These are phyloP conservation scores for Lentinula lateritia DNA, from an alignment of 768 basidiomycete species.

Conservation along the genomic window DNA sequence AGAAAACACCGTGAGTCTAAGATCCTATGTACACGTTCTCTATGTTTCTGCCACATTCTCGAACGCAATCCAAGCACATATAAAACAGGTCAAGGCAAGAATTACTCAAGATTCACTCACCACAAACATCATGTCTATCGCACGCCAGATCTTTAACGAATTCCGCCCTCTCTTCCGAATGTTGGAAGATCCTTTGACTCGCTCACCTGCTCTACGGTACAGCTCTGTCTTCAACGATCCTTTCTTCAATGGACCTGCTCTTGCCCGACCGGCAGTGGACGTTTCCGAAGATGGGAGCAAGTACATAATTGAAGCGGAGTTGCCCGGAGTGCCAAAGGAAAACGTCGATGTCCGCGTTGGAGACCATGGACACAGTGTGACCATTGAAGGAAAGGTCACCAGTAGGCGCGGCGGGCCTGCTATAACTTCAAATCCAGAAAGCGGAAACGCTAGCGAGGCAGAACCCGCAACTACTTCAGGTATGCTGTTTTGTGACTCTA, in stretches of 20 bases:
- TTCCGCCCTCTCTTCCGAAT: conserved; percentile 71
- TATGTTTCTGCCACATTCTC: background rate
- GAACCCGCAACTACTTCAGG: conserved; percentile 19
- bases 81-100: conserved; percentile 1
- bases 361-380: conserved; percentile 63
- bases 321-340: conserved; percentile 77
- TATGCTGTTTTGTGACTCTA: conserved; percentile 10
- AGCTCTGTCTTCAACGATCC: conserved; percentile 45
- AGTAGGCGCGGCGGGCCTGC: conserved; percentile 18
- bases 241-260: conserved; percentile 29
- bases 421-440: conserved; percentile 13
- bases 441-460: conserved; percentile 13
- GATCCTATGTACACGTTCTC: background rate
- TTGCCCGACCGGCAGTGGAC: conserved; percentile 56
- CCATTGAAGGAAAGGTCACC: conserved; percentile 60
- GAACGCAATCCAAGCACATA: background rate
- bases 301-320: conserved; percentile 69
- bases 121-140: conserved; percentile 48
- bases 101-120: background rate
- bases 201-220: conserved; percentile 23
- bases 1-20: background rate
- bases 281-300: conserved; percentile 58
- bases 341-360: conserved; percentile 67
- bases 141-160: conserved; percentile 62
- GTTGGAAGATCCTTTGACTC: conserved; percentile 64